These are phyloP conservation scores for Penstemon newberryi DNA, from an alignment of 257 asterid species.

Conservation along the genomic window DNA sequence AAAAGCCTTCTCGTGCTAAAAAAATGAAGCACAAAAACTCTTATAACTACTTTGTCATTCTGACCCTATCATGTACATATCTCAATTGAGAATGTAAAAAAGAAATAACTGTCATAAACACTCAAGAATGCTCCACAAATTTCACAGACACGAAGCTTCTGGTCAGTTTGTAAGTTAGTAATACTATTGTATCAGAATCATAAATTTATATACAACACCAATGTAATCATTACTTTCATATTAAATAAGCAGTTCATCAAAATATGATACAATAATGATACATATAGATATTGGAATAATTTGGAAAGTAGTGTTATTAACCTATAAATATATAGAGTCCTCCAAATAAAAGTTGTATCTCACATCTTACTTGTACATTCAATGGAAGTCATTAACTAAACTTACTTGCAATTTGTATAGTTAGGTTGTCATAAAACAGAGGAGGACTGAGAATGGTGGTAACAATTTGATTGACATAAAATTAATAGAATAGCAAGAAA, in stretches of 20 bases:
- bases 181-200: conserved; percentile 32
- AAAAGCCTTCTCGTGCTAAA: conserved; percentile 73
- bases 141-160: conserved; percentile 98
- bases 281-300: neutral
- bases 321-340: neutral
- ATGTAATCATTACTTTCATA: conserved; percentile 8
- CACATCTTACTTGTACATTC: neutral
- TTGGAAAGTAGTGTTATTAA: neutral
- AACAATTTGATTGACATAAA: neutral
- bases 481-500: conserved; percentile 11
- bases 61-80: conserved; percentile 28
- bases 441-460: neutral
- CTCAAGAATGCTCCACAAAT: conserved; percentile 97
- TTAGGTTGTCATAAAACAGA: neutral
- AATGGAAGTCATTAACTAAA: conserved; percentile 15
- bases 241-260: conserved; percentile 3
- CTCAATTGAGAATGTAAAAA: conserved; percentile 19
- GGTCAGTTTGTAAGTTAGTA: conserved; percentile 75
- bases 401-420: neutral
- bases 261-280: neutral
- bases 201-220: neutral
- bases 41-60: conserved; percentile 44
- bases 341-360: conserved; percentile 7
- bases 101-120: conserved; percentile 78
- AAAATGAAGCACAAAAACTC: conserved; percentile 39